Percentiles rank a stretch among this genome's conserved stretches.
phyloP scores from a whole-genome alignment of 139 green algal species.

The Coelastrella sp. region DNA sequence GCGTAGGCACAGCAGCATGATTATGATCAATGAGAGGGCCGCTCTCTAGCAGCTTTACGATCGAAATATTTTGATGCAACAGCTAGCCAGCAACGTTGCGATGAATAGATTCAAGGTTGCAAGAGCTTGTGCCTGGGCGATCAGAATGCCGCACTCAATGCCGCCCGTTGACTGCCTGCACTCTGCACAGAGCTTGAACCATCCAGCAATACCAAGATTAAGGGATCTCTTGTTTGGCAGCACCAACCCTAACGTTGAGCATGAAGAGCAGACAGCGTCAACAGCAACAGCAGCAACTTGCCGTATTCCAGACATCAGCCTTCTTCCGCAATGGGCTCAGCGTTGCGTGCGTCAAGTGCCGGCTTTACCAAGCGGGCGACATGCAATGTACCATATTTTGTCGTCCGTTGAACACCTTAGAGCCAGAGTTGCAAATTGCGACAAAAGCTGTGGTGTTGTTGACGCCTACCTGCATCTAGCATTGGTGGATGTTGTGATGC shows the following conservation, averaged over 20 bases:
- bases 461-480: constrained; percentile 31
- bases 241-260: neutral
- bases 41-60: too few relatives aligned
- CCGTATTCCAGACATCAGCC: neutral
- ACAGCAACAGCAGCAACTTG: neutral
- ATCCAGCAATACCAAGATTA: neutral
- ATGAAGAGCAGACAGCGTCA: neutral
- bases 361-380: neutral
- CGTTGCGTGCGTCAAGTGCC: neutral
- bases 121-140: too few relatives aligned
- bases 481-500: neutral
- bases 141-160: too few relatives aligned
- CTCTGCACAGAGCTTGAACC: neutral
- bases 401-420: neutral
- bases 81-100: too few relatives aligned
- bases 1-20: too few relatives aligned
- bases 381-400: neutral
- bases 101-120: too few relatives aligned
- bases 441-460: neutral
- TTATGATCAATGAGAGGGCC: too few relatives aligned
- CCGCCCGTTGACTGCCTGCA: too few relatives aligned
- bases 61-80: too few relatives aligned
- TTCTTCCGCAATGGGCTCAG: constrained; percentile 2
- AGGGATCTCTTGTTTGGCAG: neutral
- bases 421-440: neutral